Conservation (phyloP, 2,329 filamentous ascomycete species). For the Myotisia sp. region DNA sequence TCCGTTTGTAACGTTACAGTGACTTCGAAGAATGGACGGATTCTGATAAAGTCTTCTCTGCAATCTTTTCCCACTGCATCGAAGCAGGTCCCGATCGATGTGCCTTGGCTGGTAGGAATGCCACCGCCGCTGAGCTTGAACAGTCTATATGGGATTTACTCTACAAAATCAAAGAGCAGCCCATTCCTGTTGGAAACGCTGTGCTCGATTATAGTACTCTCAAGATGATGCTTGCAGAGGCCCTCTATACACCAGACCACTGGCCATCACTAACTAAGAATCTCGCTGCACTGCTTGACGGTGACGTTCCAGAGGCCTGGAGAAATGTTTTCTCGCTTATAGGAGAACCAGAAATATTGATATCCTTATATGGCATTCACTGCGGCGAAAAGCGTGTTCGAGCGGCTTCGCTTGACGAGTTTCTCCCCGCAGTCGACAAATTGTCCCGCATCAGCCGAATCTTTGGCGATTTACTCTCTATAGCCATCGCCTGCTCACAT, state of each 20-base stretch:
- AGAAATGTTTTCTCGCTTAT: no score
- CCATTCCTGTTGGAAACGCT: conserved; percentile 1
- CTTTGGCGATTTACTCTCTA: conserved; percentile 4
- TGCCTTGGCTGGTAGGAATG: conserved; percentile 21
- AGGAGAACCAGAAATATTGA: no score
- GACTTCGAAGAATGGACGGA: conserved; percentile 16
- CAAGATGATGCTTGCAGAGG: background rate
- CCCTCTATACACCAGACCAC: conserved; percentile 1
- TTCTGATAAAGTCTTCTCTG: conserved; percentile 17
- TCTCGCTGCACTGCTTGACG: conserved; percentile 1
- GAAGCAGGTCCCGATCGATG: conserved; percentile 23
- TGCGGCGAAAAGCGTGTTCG: conserved; percentile 9
- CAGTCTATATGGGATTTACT: conserved; percentile 19
- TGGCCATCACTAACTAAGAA: conserved; percentile 3
- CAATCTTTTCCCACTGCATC: conserved; percentile 17
- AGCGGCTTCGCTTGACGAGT: no score
- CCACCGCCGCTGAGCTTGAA: conserved; percentile 28
- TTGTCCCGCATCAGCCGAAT: conserved; percentile 1
- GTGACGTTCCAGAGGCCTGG: no score
- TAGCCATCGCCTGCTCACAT: conserved; percentile 9
- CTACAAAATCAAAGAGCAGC: conserved; percentile 6
- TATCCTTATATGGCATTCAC: conserved; percentile 7
- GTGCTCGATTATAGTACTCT: conserved; percentile 5
- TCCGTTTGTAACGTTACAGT: conserved; percentile 8
- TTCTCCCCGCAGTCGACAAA: conserved; percentile 1